Conservation (phyloP, 225 moss, liverwort and hornwort genomes). For the Marchantia paleacea region DNA sequence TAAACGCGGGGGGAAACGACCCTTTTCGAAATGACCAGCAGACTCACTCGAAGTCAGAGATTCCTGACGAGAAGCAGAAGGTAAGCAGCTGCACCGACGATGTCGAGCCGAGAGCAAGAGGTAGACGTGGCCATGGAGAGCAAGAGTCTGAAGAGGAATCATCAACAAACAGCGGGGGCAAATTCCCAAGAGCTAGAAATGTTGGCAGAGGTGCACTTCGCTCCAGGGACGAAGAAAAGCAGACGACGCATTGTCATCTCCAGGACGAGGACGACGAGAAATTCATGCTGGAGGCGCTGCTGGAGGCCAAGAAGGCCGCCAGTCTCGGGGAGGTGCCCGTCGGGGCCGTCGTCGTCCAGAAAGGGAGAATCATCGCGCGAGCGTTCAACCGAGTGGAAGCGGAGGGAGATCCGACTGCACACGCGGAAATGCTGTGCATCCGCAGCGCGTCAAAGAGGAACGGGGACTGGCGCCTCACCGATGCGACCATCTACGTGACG, state of each 20-base stretch:
- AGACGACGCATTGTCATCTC: neutral
- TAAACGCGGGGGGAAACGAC: neutral
- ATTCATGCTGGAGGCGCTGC: slow-evolving; percentile 74
- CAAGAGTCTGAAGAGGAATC: neutral
- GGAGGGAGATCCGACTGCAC: slow-evolving; percentile 79
- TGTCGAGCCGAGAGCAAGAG: neutral
- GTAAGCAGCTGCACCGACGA: neutral
- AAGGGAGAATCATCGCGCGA: slow-evolving; percentile 69
- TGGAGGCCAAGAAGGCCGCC: slow-evolving; percentile 68
- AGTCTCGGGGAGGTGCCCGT: slow-evolving; percentile 77
- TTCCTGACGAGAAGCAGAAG: neutral
- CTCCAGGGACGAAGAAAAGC: neutral
- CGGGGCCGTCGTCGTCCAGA: slow-evolving; percentile 78
- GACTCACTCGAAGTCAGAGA: too few relatives aligned
- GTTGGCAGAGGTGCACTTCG: neutral
- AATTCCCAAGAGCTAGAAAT: neutral
- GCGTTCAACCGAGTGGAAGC: slow-evolving; percentile 86
- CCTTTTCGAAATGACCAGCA: too few relatives aligned
- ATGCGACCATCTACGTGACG: slow-evolving; percentile 80
- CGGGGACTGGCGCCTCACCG: slow-evolving; percentile 81
- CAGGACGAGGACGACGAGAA: slow-evolving; percentile 42
- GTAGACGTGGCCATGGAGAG: neutral
- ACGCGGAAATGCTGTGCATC: slow-evolving; percentile 94
- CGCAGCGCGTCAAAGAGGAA: slow-evolving; percentile 58
- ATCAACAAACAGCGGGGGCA: neutral